Conservation (phyloP, 192 early-diverging fungal genomes). For the Gigaspora rosea region DNA sequence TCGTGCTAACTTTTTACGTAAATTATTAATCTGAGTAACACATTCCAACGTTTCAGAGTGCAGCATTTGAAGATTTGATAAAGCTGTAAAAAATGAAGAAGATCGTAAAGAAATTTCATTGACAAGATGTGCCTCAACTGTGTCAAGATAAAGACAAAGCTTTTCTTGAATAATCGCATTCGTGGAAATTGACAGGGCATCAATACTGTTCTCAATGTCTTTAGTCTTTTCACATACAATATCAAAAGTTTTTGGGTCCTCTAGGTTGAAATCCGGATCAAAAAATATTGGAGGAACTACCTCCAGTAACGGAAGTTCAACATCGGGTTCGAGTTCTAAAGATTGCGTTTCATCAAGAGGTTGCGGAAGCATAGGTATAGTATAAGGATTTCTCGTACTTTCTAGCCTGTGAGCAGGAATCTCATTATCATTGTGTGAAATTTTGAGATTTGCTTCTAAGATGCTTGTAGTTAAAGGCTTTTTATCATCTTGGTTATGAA, state of each 20-base stretch:
- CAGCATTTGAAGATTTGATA: constrained; percentile 89
- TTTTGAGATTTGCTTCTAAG: constrained; percentile 43
- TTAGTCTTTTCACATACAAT: constrained; percentile 74
- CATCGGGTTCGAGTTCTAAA: constrained; percentile 33
- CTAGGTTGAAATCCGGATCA: constrained; percentile 78
- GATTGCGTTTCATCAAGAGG: constrained; percentile 42
- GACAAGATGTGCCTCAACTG: constrained; percentile 92
- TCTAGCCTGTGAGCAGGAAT: constrained; percentile 53
- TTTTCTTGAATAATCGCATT: constrained; percentile 85
- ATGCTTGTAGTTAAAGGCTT: constrained; percentile 47
- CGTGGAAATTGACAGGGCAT: constrained; percentile 55
- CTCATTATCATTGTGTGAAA: constrained; percentile 44
- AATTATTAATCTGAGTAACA: constrained; percentile 80
- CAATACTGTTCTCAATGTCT: constrained; percentile 46
- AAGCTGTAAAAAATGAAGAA: constrained; percentile 92
- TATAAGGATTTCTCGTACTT: constrained; percentile 55
- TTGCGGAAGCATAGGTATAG: constrained; percentile 28
- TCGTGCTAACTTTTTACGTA: constrained; percentile 68
- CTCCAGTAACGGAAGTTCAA: constrained; percentile 72
- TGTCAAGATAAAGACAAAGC: constrained; percentile 87
- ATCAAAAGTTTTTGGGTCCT: constrained; percentile 88
- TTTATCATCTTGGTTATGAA: constrained; percentile 55
- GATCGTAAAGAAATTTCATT: constrained; percentile 93
- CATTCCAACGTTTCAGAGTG: constrained; percentile 91
- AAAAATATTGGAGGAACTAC: constrained; percentile 90